A percentile compares a stretch with the other conserved stretches of the same genome.
Evolutionary conservation across 345 rosid genomes (phyloP).

Genomic region (Corchorus capsularis): DNA sequence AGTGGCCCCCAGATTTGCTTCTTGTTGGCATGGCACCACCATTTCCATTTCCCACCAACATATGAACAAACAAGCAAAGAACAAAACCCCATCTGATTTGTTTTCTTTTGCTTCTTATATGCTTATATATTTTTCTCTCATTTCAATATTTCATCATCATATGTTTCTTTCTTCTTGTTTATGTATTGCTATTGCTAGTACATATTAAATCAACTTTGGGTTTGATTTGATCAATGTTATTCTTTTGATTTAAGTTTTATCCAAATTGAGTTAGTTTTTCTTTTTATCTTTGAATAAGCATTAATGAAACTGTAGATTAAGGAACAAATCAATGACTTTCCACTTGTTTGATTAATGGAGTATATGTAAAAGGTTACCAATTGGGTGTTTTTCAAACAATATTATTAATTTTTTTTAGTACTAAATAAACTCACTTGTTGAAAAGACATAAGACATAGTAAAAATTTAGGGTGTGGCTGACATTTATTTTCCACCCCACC

Average conservation of each 20-base stretch:
- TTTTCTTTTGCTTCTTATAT: slow-evolving; percentile 25
- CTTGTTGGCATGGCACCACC: not conserved
- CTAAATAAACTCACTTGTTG: not conserved
- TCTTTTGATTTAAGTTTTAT: not conserved
- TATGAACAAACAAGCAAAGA: not conserved
- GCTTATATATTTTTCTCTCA: not conserved
- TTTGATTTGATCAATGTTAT: not conserved
- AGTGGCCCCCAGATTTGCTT: slow-evolving; percentile 30
- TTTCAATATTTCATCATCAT: not conserved
- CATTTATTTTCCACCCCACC: slow-evolving; percentile 21
- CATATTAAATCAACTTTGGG: not conserved
- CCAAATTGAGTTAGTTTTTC: not conserved
- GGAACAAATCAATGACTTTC: slow-evolving; percentile 1
- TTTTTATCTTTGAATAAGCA: not conserved
- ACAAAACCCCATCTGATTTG: slow-evolving; percentile 16
- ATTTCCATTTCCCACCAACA: not conserved
- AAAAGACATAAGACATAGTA: not conserved
- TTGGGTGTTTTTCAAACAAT: slow-evolving; percentile 3
- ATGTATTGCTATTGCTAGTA: not conserved
- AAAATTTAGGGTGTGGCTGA: not conserved
- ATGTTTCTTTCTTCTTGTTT: not conserved
- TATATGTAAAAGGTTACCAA: not conserved
- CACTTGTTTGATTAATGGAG: not conserved
- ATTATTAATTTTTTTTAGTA: not conserved
- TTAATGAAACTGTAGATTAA: not conserved